Base-by-base conservation (phyloP, 441 rosid species). In the Erodium moschatum region DNA sequence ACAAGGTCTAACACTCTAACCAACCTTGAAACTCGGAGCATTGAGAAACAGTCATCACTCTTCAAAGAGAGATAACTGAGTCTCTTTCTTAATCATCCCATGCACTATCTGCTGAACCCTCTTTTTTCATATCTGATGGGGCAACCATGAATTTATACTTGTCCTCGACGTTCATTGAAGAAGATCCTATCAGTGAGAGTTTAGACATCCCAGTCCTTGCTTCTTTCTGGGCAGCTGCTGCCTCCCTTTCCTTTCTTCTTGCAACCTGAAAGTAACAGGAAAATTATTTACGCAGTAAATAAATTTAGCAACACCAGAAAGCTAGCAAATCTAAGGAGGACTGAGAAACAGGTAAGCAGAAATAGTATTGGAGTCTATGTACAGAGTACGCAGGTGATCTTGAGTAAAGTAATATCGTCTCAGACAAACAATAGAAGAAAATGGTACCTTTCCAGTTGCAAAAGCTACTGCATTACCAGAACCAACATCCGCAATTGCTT, bases 361-460 rank as follows among this genome's bases (percentile, higher is more conserved):
- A 46, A 46, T 46, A 46, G 52, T 8, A 42, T 1, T 42, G 13
- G 3, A 42, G 48, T 42, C 48, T 38, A 38, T 0, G 4, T 38
- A 42, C 12, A 42, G 48, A 42, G 48, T 13, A 0, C 9, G 13
- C 13, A 42, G 13, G 48, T 0, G 48, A 42, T 9, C 9, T 46
- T 4, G n/a, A 46, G 52, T 16, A 54, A 8, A 54, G 20, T 19
- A 18, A 8, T 18, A 9, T 20, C 3, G 19, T 38, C 42, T 18
- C 21, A 19, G 62, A 18, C 4, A 19, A 56, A 56, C 21, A 9
- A 56, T 18, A 56, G 27, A 19, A 21, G 38, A 63, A 70, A 68
- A 15, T 11, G 50, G 16, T 70, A 80, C 83, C 83, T 80, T 80
- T n/a, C 83, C 83, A 33, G 79, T 80, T 50, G 83, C 83, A 72